These are phyloP conservation scores for Schizophyllum commune DNA, from an alignment of 1,284 basidiomycete species.

Conservation along the genomic window DNA sequence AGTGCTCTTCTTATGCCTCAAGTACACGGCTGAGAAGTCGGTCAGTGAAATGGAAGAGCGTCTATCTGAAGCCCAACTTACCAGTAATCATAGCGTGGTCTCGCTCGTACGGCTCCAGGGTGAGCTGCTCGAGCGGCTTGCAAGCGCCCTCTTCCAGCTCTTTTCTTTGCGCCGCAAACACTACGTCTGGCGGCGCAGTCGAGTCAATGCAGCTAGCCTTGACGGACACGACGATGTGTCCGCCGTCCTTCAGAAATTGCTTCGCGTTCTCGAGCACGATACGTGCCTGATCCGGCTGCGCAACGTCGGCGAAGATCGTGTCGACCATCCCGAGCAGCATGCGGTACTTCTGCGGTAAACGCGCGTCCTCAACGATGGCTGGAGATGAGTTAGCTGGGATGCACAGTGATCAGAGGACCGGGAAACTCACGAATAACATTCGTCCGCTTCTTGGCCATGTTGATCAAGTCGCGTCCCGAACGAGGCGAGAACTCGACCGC, in stretches of 20 bases:
- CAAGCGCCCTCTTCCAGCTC: conserved; percentile 75
- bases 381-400: conserved; percentile 3
- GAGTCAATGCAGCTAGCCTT: conserved; percentile 99
- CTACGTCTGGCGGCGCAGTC: conserved; percentile 81
- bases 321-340: conserved; percentile 93
- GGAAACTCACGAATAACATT: conserved; percentile 88
- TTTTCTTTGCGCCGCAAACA: conserved; percentile 89
- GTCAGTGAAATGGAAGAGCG: background rate
- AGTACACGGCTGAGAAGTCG: background rate
- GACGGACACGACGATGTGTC: conserved; percentile 95
- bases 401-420: background rate
- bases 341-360: conserved; percentile 90
- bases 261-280: conserved; percentile 93
- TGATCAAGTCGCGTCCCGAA: conserved; percentile 95
- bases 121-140: conserved; percentile 93
- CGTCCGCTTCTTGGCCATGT: conserved; percentile 99
- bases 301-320: conserved; percentile 96
- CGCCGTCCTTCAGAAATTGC: conserved; percentile 93
- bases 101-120: conserved; percentile 78
- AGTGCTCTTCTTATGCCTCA: background rate
- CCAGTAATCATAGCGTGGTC: conserved; percentile 81
- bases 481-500: conserved; percentile 98
- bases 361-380: conserved; percentile 98
- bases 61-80: conserved; percentile 15
- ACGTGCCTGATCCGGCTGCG: conserved; percentile 97